Evolutionary conservation across 2,329 filamentous ascomycete species (phyloP).

Genomic region (Colletotrichum coccodes): DNA sequence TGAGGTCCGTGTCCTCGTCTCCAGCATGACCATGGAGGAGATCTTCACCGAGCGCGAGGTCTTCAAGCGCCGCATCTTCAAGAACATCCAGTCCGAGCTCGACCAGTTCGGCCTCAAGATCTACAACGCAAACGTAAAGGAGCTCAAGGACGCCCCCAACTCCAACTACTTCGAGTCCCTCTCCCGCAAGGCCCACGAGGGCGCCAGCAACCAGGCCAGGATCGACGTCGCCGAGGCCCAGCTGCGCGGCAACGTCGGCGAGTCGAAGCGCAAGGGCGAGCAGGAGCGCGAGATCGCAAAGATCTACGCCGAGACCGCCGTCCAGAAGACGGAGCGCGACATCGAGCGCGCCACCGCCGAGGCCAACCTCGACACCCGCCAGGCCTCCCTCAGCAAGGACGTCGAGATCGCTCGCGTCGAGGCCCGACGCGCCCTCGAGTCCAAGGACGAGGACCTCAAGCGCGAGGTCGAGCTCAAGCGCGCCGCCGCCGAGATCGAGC

Average conservation of each 20-base stretch:
- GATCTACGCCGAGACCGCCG: conserved; percentile 86
- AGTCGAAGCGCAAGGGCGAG: conserved; percentile 80
- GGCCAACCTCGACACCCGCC: conserved; percentile 77
- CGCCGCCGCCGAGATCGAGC: conserved; percentile 82
- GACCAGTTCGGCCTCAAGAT: conserved; percentile 83
- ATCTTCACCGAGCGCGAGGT: conserved; percentile 82
- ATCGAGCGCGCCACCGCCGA: conserved; percentile 84
- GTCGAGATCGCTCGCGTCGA: conserved; percentile 81
- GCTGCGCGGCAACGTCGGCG: conserved; percentile 76
- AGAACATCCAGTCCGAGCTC: conserved; percentile 82
- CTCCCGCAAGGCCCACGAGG: conserved; percentile 85
- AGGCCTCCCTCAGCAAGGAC: conserved; percentile 78
- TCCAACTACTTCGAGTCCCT: conserved; percentile 87
- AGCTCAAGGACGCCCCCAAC: conserved; percentile 83
- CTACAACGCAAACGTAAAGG: conserved; percentile 81
- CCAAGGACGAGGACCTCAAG: conserved; percentile 83
- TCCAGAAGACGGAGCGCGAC: conserved; percentile 86
- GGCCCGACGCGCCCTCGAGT: conserved; percentile 78
- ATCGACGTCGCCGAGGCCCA: conserved; percentile 74
- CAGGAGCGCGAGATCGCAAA: conserved; percentile 89
- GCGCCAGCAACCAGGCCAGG: conserved; percentile 81
- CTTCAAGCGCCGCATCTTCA: conserved; percentile 80
- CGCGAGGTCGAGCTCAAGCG: conserved; percentile 81
- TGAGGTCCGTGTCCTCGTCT: conserved; percentile 85
- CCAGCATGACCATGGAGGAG: conserved; percentile 92